Conservation (phyloP, 108 stramenopile genomes). For the Licmophora abbreviata region DNA sequence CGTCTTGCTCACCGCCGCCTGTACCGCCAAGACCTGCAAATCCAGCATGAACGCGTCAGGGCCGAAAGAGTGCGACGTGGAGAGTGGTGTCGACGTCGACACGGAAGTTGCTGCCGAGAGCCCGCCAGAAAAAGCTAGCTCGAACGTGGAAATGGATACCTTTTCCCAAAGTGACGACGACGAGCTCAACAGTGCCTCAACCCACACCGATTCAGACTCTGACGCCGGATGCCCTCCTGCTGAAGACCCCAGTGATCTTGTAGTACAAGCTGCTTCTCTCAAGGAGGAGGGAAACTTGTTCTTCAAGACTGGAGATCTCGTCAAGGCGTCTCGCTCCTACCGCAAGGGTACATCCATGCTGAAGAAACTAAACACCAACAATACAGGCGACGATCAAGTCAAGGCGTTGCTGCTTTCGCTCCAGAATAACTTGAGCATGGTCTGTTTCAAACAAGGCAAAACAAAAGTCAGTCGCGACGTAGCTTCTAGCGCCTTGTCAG, state of each 20-base stretch:
- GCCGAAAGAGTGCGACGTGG: too few species aligned
- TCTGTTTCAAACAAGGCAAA: slow-evolving; percentile 69
- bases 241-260: slow-evolving; percentile 33
- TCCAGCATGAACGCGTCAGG: too few species aligned
- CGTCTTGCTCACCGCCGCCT: too few species aligned
- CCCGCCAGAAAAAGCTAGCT: too few species aligned
- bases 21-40: too few species aligned
- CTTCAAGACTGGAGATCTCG: slow-evolving; percentile 54
- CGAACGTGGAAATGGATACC: too few species aligned
- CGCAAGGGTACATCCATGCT: slow-evolving; percentile 54
- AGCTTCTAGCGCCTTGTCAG: slow-evolving; percentile 54
- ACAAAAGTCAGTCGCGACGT: slow-evolving; percentile 40
- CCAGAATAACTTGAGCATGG: slow-evolving; percentile 76
- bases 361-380: slow-evolving; percentile 50
- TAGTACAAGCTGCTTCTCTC: slow-evolving; percentile 43
- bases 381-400: slow-evolving; percentile 71
- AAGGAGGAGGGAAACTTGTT: slow-evolving; percentile 76
- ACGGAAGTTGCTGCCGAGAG: too few species aligned
- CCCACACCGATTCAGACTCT: slow-evolving; percentile 5
- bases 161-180: too few species aligned
- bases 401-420: slow-evolving; percentile 51
- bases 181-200: too few species aligned
- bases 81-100: too few species aligned
- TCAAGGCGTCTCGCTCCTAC: slow-evolving; percentile 62
- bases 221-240: slow-evolving; percentile 2